phyloP scores from a whole-genome alignment of 345 rosid genomes.

The Linum tenue region DNA sequence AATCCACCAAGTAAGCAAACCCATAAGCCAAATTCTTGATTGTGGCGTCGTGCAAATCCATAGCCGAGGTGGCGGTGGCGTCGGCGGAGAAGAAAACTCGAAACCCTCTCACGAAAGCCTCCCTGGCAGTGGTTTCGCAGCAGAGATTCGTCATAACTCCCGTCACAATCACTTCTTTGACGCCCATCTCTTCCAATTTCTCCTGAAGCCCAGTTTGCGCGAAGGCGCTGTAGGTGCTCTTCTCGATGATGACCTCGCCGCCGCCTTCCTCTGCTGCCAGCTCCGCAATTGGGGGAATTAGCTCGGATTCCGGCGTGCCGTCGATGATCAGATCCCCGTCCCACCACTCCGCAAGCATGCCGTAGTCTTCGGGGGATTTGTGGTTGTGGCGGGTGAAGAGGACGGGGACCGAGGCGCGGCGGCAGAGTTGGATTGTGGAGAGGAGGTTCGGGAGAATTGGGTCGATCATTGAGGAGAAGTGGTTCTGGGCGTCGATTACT shows the following conservation, averaged over 20 bases:
- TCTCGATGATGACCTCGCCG: conserved; percentile 39
- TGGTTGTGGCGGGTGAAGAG: conserved; percentile 78
- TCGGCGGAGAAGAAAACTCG: conserved; percentile 76
- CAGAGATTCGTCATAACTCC: conserved; percentile 77
- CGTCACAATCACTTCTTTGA: conserved; percentile 58
- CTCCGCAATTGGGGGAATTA: conserved; percentile 37
- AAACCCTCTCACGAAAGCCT: conserved; percentile 57
- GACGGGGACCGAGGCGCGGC: conserved; percentile 57
- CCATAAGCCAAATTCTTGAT: conserved; percentile 62
- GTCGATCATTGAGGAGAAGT: conserved; percentile 45
- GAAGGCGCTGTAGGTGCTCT: conserved; percentile 70
- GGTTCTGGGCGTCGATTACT: conserved; percentile 63
- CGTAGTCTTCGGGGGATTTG: conserved; percentile 37
- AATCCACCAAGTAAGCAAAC: conserved; percentile 69
- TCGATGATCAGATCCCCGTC: conserved; percentile 40
- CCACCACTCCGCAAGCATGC: conserved; percentile 77
- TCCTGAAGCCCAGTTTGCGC: conserved; percentile 42
- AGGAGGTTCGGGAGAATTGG: conserved; percentile 45
- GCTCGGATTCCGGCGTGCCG: conserved; percentile 47
- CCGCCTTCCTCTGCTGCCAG: conserved; percentile 11
- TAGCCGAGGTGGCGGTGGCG: conserved; percentile 50
- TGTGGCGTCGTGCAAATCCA: conserved; percentile 53
- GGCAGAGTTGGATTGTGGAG: conserved; percentile 49
- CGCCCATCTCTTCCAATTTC: conserved; percentile 43
- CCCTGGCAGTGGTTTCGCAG: conserved; percentile 86